Percentiles rank a stretch among this genome's conserved stretches.
Conservation (phyloP, 2,329 filamentous ascomycete genomes). For the Cladosporium sp. region DNA sequence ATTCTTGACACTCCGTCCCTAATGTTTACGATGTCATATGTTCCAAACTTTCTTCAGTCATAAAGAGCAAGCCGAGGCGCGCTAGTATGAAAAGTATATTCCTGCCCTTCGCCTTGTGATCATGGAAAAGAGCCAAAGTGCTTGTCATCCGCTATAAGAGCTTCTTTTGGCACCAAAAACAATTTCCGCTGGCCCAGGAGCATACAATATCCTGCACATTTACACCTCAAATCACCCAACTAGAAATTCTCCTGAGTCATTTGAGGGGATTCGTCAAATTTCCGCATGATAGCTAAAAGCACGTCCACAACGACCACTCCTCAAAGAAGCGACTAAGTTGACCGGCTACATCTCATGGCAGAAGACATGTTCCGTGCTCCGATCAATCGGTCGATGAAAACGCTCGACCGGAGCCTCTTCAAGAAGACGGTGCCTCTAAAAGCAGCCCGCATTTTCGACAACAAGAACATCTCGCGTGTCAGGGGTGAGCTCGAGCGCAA, state of each 20-base stretch:
- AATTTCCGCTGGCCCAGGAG: too few relatives aligned
- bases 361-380: conserved; percentile 69
- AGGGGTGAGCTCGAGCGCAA: conserved; percentile 62
- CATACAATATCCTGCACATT: too few relatives aligned
- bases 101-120: too few relatives aligned
- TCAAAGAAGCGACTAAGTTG: background rate
- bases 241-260: conserved; percentile 4
- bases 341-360: conserved; percentile 19
- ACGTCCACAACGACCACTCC: background rate
- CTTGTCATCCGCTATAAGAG: too few relatives aligned
- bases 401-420: conserved; percentile 81
- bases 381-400: conserved; percentile 71
- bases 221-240: too few relatives aligned
- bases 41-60: too few relatives aligned
- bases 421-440: conserved; percentile 69
- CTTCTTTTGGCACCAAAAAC: too few relatives aligned
- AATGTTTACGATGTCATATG: too few relatives aligned
- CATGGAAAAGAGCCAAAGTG: too few relatives aligned
- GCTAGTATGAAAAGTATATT: too few relatives aligned
- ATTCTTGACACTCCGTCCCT: too few relatives aligned
- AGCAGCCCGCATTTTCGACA: conserved; percentile 72
- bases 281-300: conserved; percentile 16
- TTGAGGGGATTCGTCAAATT: conserved; percentile 5
- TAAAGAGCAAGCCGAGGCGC: too few relatives aligned
- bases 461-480: conserved; percentile 68